These are phyloP conservation scores for Carex littledalei DNA, from an alignment of 176 grass and related monocot species.

Conservation along the genomic window DNA sequence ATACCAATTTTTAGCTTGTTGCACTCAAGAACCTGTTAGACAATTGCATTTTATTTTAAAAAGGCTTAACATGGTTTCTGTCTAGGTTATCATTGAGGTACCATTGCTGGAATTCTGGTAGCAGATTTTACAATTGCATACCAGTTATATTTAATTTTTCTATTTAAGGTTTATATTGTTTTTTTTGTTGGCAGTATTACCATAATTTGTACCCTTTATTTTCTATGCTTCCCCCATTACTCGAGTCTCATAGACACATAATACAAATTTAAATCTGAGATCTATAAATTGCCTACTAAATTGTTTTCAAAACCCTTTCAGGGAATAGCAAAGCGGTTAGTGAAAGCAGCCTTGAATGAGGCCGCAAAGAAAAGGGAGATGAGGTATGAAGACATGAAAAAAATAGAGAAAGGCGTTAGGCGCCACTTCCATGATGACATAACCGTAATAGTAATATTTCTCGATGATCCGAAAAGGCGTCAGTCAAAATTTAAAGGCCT, in stretches of 20 bases:
- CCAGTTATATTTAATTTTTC: not conserved
- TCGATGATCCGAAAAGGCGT: conserved; percentile 7
- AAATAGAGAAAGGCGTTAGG: conserved; percentile 15
- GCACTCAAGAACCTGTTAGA: not conserved
- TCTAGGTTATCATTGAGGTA: not conserved
- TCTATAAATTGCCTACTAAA: not conserved
- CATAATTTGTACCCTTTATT: not conserved
- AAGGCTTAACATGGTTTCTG: not conserved
- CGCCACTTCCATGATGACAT: conserved; percentile 23
- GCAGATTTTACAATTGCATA: not conserved
- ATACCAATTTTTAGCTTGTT: not conserved
- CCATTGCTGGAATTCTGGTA: not conserved
- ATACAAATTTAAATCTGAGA: not conserved
- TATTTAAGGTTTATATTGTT: too few relatives aligned
- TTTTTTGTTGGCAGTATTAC: not conserved
- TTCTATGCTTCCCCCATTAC: not conserved
- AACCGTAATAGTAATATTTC: conserved; percentile 21
- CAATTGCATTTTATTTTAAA: not conserved
- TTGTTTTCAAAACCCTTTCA: not conserved
- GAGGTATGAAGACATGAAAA: conserved; percentile 7
- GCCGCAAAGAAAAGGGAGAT: conserved; percentile 22
- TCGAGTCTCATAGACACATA: not conserved
- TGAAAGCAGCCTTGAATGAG: conserved; percentile 18
- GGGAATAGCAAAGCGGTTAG: conserved; percentile 22
- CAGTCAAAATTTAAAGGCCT: conserved; percentile 8